phyloP scores from a whole-genome alignment of 768 basidiomycete genomes.

The Lepiota venenata region DNA sequence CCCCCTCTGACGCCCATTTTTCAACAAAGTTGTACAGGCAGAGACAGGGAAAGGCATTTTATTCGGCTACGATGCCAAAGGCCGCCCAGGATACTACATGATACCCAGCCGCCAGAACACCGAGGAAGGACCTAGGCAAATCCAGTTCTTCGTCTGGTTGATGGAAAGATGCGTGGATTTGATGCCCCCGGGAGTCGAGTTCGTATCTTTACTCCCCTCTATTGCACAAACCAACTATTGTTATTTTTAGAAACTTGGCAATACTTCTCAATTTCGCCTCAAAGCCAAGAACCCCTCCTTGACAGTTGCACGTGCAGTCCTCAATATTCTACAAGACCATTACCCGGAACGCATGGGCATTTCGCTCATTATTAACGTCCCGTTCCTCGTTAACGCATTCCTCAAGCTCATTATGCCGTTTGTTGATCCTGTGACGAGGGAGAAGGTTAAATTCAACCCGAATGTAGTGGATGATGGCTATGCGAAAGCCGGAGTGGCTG shows the following conservation, averaged over 20 bases:
- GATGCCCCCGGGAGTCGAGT: slow-evolving; percentile 84
- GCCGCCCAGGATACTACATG: slow-evolving; percentile 71
- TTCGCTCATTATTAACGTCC: slow-evolving; percentile 73
- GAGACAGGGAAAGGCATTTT: slow-evolving; percentile 79
- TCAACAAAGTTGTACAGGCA: slow-evolving; percentile 35
- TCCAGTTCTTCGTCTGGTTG: slow-evolving; percentile 73
- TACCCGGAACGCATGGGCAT: slow-evolving; percentile 84
- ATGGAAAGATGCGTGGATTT: slow-evolving; percentile 74
- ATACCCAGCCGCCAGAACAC: slow-evolving; percentile 74
- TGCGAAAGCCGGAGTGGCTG: slow-evolving; percentile 67
- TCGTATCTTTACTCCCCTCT: slow-evolving; percentile 20
- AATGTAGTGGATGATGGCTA: slow-evolving; percentile 59
- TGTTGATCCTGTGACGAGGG: slow-evolving; percentile 77
- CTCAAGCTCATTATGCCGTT: slow-evolving; percentile 77
- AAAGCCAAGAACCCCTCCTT: slow-evolving; percentile 55
- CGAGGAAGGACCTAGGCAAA: slow-evolving; percentile 57
- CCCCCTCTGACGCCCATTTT: neutral
- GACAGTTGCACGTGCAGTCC: slow-evolving; percentile 39
- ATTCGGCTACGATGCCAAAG: slow-evolving; percentile 68
- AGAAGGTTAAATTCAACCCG: slow-evolving; percentile 76
- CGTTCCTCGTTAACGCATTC: slow-evolving; percentile 71
- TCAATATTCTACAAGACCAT: slow-evolving; percentile 73
- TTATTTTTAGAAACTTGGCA: slow-evolving; percentile 49
- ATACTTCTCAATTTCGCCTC: slow-evolving; percentile 80
- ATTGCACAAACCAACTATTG: neutral